Evolutionary conservation across 768 basidiomycete genomes (phyloP), one percentile per base, ranked within the genome.

Genomic region (Tulasnella sp.): DNA sequence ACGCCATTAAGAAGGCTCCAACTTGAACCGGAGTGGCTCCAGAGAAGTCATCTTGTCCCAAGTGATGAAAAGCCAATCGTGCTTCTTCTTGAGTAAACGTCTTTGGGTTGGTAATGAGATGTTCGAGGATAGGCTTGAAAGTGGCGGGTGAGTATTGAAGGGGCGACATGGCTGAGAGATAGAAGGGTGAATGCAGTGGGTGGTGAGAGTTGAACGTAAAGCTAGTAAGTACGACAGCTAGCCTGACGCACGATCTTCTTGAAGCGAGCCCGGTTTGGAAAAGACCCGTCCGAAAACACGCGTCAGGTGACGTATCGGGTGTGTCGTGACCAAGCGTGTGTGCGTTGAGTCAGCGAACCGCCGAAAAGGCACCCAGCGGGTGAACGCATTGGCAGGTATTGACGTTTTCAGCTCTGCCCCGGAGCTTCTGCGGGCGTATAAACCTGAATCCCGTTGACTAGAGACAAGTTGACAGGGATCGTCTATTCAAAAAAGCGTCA

Each of bases 1-100:
- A 85, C 3, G 95, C 94, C 0, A 93, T 91, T 69, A 99, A 87
- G 84, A 99, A 96, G 1, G 96, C 91, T 26, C 95, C 96, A 76
- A 96, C 89, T 83, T 99, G 95, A 0, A 89, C 86, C 0, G 92
- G 90, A 11, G 87, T 87, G 0, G 91, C 86, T 70, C 87, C 85
- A 5, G 26, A 29, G 72, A 73, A 73, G 75, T 90, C 86, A 0
- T 91, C 91, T 0, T 88, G 89, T 5, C 72, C 79, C 82, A 93
- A 89, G 83, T 93, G 92, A 78, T 92, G 86, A 77, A 99, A 89
- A 11, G 94, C 90, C 32, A 85, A 81, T 76, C 87, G 88, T 75
- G 95, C 88, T 83, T 98, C 95, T 26, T 88, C 87, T 7, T 83
- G 81, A 13, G 82, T 81, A 82, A 87, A 87, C n/a, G 83, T 79